Evolutionary conservation across 2,329 filamentous ascomycete genomes (phyloP).

Genomic region (Harringtonia aguacate): DNA sequence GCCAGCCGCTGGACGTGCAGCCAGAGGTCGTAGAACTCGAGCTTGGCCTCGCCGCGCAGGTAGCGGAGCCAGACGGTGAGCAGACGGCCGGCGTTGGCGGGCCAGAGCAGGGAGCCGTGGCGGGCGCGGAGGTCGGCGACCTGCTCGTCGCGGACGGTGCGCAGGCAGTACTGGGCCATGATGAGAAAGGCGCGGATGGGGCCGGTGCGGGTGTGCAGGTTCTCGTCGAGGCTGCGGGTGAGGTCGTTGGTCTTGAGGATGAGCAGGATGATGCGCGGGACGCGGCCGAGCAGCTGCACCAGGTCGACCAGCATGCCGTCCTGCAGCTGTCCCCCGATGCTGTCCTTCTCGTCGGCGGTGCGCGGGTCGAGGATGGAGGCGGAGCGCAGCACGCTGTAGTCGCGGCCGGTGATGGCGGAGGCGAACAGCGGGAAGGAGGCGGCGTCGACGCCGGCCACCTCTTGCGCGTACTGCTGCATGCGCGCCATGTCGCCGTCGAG

Average conservation of each 20-base stretch:
- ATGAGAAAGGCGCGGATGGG: slow-evolving; percentile 58
- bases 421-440: slow-evolving; percentile 92
- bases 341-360: slow-evolving; percentile 68
- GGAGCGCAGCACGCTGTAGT: slow-evolving; percentile 66
- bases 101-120: slow-evolving; percentile 46
- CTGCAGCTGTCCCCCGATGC: slow-evolving; percentile 73
- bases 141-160: slow-evolving; percentile 55
- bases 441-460: slow-evolving; percentile 81
- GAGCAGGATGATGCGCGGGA: slow-evolving; percentile 83
- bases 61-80: slow-evolving; percentile 47
- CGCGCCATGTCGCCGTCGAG: slow-evolving; percentile 75
- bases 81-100: slow-evolving; percentile 42
- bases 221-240: slow-evolving; percentile 88
- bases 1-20: slow-evolving; percentile 40
- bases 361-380: slow-evolving; percentile 42
- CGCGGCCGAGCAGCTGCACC: slow-evolving; percentile 76
- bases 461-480: slow-evolving; percentile 82
- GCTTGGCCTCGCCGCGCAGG: slow-evolving; percentile 49
- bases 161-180: slow-evolving; percentile 55
- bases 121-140: slow-evolving; percentile 42
- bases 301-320: slow-evolving; percentile 84
- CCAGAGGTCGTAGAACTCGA: slow-evolving; percentile 54
- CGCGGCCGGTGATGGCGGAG: slow-evolving; percentile 88
- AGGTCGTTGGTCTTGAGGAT: slow-evolving; percentile 98
- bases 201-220: slow-evolving; percentile 61